These are phyloP conservation scores for Westerdykella aurantiaca DNA, from an alignment of 2,329 filamentous ascomycete species.

Conservation along the genomic window DNA sequence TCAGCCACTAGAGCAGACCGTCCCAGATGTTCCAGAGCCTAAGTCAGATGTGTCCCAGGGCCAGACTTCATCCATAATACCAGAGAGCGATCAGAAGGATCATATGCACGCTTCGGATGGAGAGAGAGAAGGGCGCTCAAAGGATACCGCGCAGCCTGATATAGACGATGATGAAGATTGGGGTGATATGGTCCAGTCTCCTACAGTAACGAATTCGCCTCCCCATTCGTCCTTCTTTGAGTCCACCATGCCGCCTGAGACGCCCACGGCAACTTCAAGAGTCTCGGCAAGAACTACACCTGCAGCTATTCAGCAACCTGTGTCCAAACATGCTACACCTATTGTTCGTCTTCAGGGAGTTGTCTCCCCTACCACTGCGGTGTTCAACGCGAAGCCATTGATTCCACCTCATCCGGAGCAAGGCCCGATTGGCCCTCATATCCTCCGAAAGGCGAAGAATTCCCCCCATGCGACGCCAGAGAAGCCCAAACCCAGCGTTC, in stretches of 20 bases:
- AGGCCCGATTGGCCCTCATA: slow-evolving; percentile 26
- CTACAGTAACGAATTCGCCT: slow-evolving; percentile 20
- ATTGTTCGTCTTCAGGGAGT: slow-evolving; percentile 29
- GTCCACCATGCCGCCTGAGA: neutral
- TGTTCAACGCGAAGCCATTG: slow-evolving; percentile 26
- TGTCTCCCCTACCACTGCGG: slow-evolving; percentile 31
- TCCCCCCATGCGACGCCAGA: neutral
- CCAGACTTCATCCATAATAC: slow-evolving; percentile 5
- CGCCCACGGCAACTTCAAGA: neutral
- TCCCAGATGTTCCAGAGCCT: too few species aligned
- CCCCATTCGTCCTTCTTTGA: slow-evolving; percentile 8
- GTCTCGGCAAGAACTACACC: neutral
- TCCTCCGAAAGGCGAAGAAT: slow-evolving; percentile 17
- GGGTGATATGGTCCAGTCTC: slow-evolving; percentile 38
- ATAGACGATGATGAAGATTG: slow-evolving; percentile 32
- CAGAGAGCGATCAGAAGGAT: neutral
- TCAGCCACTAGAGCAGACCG: too few species aligned
- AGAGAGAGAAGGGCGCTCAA: too few species aligned
- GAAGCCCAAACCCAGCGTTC: too few species aligned
- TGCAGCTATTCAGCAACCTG: slow-evolving; percentile 4
- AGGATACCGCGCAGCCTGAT: neutral
- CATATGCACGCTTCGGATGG: too few species aligned
- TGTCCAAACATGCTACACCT: slow-evolving; percentile 21
- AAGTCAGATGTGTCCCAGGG: too few species aligned
- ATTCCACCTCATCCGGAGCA: slow-evolving; percentile 20